A percentile compares a stretch with the other conserved stretches of the same genome.
phyloP scores from a whole-genome alignment of 176 grass and related monocot genomes.

The Bothriochloa decipiens region DNA sequence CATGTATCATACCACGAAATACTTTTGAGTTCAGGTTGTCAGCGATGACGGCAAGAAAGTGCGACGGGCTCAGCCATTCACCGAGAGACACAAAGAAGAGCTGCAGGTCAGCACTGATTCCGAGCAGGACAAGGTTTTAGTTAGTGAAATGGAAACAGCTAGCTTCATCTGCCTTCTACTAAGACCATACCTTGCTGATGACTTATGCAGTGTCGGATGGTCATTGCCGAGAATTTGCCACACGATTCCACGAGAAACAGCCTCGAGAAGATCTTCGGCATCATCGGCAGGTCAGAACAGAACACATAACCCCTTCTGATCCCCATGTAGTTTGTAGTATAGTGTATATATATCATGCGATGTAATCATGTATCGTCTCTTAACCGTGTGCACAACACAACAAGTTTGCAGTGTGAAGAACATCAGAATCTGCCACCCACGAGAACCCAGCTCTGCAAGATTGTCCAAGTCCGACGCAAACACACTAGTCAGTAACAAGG shows the following conservation, averaged over 20 bases:
- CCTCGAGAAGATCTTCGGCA: constrained; percentile 65
- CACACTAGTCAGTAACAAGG: constrained; percentile 62
- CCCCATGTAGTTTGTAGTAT: neutral
- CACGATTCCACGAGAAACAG: constrained; percentile 58
- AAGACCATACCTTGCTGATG: neutral
- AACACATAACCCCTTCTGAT: neutral
- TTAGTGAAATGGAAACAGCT: neutral
- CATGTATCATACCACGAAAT: neutral
- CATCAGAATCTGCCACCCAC: constrained; percentile 77
- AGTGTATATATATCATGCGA: neutral
- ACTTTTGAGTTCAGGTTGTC: constrained; percentile 36
- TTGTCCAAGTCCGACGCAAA: constrained; percentile 55
- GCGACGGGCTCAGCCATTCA: constrained; percentile 52
- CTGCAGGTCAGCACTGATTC: constrained; percentile 45
- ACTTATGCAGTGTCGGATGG: constrained; percentile 57
- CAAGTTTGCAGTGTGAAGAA: constrained; percentile 61
- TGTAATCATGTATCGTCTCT: neutral
- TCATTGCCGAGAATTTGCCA: constrained; percentile 64
- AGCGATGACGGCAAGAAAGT: constrained; percentile 66
- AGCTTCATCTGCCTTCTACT: neutral
- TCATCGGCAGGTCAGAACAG: constrained; percentile 58
- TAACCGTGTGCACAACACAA: neutral
- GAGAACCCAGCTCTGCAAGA: constrained; percentile 55
- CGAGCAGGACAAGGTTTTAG: neutral
- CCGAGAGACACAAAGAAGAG: constrained; percentile 62